Evolutionary conservation across 768 basidiomycete genomes (phyloP).

Genomic region (Collybia nuda): DNA sequence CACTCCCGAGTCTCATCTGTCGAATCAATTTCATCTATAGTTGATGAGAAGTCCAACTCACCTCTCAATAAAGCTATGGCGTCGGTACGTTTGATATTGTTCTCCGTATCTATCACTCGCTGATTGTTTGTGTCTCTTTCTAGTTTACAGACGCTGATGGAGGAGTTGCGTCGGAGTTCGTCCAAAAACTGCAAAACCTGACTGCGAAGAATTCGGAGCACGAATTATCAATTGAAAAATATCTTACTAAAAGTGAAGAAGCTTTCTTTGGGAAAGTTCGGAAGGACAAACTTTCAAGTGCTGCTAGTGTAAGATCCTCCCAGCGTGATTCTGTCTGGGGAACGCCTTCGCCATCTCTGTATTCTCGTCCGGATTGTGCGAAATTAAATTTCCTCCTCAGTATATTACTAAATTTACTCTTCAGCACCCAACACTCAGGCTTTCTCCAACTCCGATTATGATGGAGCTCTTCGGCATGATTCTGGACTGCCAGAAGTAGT

Average conservation of each 20-base stretch:
- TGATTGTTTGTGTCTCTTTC: slow-evolving; percentile 6
- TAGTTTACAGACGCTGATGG: slow-evolving; percentile 95
- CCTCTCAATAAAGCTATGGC: slow-evolving; percentile 93
- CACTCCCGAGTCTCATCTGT: slow-evolving; percentile 82
- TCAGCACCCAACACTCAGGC: slow-evolving; percentile 52
- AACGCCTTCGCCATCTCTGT: slow-evolving; percentile 60
- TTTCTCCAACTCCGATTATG: slow-evolving; percentile 43
- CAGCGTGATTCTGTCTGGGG: slow-evolving; percentile 84
- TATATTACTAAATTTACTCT: slow-evolving; percentile 2
- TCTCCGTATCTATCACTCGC: not conserved
- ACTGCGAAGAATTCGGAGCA: slow-evolving; percentile 87
- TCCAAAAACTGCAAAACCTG: slow-evolving; percentile 76
- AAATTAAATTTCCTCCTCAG: slow-evolving; percentile 14
- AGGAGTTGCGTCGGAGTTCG: slow-evolving; percentile 87
- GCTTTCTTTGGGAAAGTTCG: slow-evolving; percentile 90
- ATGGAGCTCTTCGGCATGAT: slow-evolving; percentile 47
- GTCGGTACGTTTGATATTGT: slow-evolving; percentile 51
- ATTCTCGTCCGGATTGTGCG: slow-evolving; percentile 78
- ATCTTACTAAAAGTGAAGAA: slow-evolving; percentile 87
- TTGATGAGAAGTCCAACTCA: slow-evolving; percentile 88
- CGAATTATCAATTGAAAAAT: slow-evolving; percentile 91
- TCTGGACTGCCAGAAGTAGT: slow-evolving; percentile 56
- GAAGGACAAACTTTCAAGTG: slow-evolving; percentile 83
- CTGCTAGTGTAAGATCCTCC: slow-evolving; percentile 76
- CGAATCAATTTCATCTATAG: slow-evolving; percentile 90